A percentile compares a stretch with the other conserved stretches of the same genome.
Conservation (phyloP, 2,329 filamentous ascomycete genomes). For the Epichloe brachyelytri region DNA sequence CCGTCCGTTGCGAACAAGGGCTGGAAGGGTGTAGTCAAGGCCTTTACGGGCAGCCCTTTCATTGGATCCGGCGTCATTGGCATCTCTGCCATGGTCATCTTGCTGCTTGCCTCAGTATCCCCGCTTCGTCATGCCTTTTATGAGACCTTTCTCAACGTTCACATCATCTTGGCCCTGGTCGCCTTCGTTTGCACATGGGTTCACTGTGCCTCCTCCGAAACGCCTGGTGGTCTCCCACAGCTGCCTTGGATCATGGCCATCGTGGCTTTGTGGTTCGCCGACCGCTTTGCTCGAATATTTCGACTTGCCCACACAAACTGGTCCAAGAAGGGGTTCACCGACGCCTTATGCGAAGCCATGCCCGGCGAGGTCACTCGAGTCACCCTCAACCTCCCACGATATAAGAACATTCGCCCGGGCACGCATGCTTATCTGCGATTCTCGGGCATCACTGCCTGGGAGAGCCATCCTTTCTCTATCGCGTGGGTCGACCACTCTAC, state of each 20-base stretch:
- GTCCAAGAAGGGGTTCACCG: constrained; percentile 44
- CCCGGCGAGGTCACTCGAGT: constrained; percentile 58
- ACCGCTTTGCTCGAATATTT: constrained; percentile 51
- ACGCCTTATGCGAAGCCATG: constrained; percentile 53
- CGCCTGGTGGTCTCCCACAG: constrained; percentile 50
- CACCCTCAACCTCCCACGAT: constrained; percentile 55
- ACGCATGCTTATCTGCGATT: constrained; percentile 67
- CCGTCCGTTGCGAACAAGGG: constrained; percentile 56
- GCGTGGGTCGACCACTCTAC: constrained; percentile 54
- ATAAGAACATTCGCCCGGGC: constrained; percentile 53
- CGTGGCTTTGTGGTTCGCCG: constrained; percentile 63
- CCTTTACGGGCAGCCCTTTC: constrained; percentile 46
- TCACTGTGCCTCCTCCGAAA: constrained; percentile 56
- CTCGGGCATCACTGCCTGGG: constrained; percentile 51
- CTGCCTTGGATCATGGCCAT: constrained; percentile 62
- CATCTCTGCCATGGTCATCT: constrained; percentile 45
- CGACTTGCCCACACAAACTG: constrained; percentile 56
- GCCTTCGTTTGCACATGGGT: constrained; percentile 62
- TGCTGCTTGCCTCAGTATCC: constrained; percentile 60
- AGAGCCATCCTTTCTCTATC: constrained; percentile 67
- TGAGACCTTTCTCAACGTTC: constrained; percentile 83
- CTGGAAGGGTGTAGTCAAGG: constrained; percentile 41
- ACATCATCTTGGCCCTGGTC: constrained; percentile 62
- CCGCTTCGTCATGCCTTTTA: constrained; percentile 89
- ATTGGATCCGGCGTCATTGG: constrained; percentile 52